These are phyloP conservation scores for Centrapalus pauciflorus DNA, from an alignment of 129 eudicot genomes.

Conservation along the genomic window DNA sequence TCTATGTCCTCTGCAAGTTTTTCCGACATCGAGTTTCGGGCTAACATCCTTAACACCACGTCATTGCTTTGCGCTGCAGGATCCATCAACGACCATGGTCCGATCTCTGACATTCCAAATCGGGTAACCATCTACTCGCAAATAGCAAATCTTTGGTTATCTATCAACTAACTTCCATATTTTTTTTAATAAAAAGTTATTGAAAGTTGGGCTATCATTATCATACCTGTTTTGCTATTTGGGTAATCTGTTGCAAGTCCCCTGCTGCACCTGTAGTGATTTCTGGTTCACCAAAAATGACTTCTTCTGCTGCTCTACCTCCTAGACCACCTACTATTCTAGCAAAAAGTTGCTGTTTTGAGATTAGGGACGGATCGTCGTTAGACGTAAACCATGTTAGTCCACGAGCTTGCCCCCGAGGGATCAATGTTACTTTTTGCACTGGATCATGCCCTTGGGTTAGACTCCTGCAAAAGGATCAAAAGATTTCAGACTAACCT, in stretches of 20 bases:
- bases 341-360: conserved; percentile 63
- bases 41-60: conserved; percentile 68
- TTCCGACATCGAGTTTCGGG: conserved; percentile 80
- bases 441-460: conserved; percentile 66
- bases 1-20: conserved; percentile 86
- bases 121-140: conserved; percentile 61
- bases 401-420: conserved; percentile 73
- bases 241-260: conserved; percentile 67
- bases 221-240: conserved; percentile 68
- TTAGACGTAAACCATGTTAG: conserved; percentile 68
- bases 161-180: not conserved
- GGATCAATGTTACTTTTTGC: conserved; percentile 76
- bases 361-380: conserved; percentile 50
- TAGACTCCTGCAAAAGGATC: conserved; percentile 41
- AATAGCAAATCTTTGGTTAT: not conserved
- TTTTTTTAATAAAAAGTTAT: not conserved
- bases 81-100: conserved; percentile 80
- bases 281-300: conserved; percentile 66
- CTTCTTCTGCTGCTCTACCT: conserved; percentile 76
- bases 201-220: not conserved
- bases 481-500: not conserved
- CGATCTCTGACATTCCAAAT: conserved; percentile 88
- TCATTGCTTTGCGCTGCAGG: conserved; percentile 57
- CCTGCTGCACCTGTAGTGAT: conserved; percentile 80
- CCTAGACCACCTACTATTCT: conserved; percentile 71